Conservation (phyloP, 495 filamentous ascomycete species). For the Rhypophila decipiens region DNA sequence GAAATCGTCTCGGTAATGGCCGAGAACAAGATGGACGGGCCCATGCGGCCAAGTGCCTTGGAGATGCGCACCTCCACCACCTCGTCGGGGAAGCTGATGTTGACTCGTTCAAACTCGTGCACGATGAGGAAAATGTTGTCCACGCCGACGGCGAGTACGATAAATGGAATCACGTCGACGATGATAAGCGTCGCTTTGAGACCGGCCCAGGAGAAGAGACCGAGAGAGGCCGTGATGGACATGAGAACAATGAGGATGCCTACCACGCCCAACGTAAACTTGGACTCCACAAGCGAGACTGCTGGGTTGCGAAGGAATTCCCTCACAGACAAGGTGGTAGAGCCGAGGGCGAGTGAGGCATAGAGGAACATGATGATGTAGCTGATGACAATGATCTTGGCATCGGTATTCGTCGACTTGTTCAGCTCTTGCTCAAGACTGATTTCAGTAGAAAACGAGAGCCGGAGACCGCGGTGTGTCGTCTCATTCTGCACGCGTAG, state of each 20-base stretch:
- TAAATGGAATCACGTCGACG: slow-evolving; percentile 95
- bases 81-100: slow-evolving; percentile 80
- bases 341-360: slow-evolving; percentile 84
- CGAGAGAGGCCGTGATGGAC: slow-evolving; percentile 93
- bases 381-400: slow-evolving; percentile 93
- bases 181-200: slow-evolving; percentile 96
- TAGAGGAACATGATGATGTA: slow-evolving; percentile 99
- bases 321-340: slow-evolving; percentile 67
- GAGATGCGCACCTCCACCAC: slow-evolving; percentile 77
- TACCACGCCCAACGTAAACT: slow-evolving; percentile 86
- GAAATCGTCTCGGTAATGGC: slow-evolving; percentile 88
- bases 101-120: slow-evolving; percentile 94
- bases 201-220: slow-evolving; percentile 80
- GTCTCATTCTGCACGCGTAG: slow-evolving; percentile 75
- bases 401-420: slow-evolving; percentile 95
- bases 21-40: slow-evolving; percentile 93
- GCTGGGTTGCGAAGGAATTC: slow-evolving; percentile 74
- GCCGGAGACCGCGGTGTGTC: slow-evolving; percentile 63
- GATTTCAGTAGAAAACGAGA: slow-evolving; percentile 92
- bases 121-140: slow-evolving; percentile 99
- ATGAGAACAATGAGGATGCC: slow-evolving; percentile 94
- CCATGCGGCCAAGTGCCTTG: slow-evolving; percentile 84
- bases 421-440: slow-evolving; percentile 90
- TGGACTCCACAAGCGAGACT: slow-evolving; percentile 83
- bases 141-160: slow-evolving; percentile 91